Percentiles rank a stretch among this genome's conserved stretches.
Conservation (phyloP, 805 yeast genomes). For the Saturnispora mendoncae region DNA sequence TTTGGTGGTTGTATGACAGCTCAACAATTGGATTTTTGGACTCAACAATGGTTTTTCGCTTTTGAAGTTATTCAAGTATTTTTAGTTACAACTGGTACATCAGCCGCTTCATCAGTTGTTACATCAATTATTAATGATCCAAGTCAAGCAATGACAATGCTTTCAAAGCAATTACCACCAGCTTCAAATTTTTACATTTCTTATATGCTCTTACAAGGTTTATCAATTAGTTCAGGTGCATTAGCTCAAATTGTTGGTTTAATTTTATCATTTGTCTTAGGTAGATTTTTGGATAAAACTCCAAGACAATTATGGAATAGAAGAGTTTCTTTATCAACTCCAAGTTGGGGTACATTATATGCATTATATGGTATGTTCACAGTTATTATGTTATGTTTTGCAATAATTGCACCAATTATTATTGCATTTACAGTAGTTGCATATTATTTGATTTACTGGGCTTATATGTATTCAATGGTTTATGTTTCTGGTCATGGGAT, state of each 20-base stretch:
- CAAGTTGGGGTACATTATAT: slow-evolving; percentile 76
- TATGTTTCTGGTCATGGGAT: slow-evolving; percentile 53
- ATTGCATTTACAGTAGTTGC: slow-evolving; percentile 59
- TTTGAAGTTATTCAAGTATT: slow-evolving; percentile 89
- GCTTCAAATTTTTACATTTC: slow-evolving; percentile 86
- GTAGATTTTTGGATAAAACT: slow-evolving; percentile 67
- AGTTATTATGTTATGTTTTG: slow-evolving; percentile 63
- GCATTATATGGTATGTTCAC: slow-evolving; percentile 71
- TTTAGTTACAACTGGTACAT: slow-evolving; percentile 72
- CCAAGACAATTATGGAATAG: slow-evolving; percentile 91
- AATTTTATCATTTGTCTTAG: slow-evolving; percentile 61
- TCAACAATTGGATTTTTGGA: slow-evolving; percentile 68
- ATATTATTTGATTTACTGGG: slow-evolving; percentile 47
- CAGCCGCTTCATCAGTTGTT: slow-evolving; percentile 75
- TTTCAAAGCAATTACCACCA: slow-evolving; percentile 74
- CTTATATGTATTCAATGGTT: slow-evolving; percentile 52
- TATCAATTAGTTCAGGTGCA: slow-evolving; percentile 66
- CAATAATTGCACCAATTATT: slow-evolving; percentile 70
- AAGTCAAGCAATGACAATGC: slow-evolving; percentile 56
- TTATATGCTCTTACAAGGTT: slow-evolving; percentile 74
- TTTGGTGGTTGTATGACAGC: slow-evolving; percentile 62
- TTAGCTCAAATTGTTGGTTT: slow-evolving; percentile 69
- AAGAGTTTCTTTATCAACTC: slow-evolving; percentile 50
- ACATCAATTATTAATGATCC: slow-evolving; percentile 63
- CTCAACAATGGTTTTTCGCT: slow-evolving; percentile 83